These are phyloP conservation scores for Aspergillus kassunensis DNA, from an alignment of 495 filamentous ascomycete genomes.

Conservation along the genomic window DNA sequence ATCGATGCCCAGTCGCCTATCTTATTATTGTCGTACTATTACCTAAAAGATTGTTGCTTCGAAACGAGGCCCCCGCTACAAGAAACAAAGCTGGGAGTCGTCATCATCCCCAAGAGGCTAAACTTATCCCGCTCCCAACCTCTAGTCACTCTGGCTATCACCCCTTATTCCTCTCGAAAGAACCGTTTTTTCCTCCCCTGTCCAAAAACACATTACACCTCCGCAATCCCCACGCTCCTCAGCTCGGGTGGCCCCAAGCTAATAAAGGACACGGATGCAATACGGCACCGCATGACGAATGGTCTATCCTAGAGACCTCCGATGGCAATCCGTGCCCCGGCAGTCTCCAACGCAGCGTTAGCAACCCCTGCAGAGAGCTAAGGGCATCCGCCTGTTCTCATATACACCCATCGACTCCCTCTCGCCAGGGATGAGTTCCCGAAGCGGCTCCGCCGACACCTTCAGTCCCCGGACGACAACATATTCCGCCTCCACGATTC, in stretches of 20 bases:
- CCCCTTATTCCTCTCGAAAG: background rate
- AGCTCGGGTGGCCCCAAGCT: background rate
- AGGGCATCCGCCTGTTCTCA: conserved; percentile 21
- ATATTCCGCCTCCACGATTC: conserved; percentile 36
- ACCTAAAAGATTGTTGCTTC: background rate
- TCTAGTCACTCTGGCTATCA: background rate
- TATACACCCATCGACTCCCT: conserved; percentile 5
- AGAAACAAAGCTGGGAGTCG: conserved; percentile 9
- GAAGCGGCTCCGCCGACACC: conserved; percentile 38
- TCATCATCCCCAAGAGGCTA: conserved; percentile 15
- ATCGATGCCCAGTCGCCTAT: too few species aligned
- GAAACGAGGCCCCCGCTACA: conserved; percentile 5
- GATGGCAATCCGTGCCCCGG: conserved; percentile 43
- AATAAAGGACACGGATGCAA: conserved; percentile 36
- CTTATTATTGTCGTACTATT: background rate
- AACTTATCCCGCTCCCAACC: conserved; percentile 17
- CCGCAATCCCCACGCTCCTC: background rate
- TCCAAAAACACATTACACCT: background rate
- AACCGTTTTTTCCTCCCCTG: background rate
- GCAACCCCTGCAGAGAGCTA: conserved; percentile 20
- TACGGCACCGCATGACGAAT: conserved; percentile 40
- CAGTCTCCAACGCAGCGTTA: conserved; percentile 24
- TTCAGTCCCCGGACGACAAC: conserved; percentile 34
- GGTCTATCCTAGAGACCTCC: conserved; percentile 39
- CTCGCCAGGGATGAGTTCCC: conserved; percentile 45